Evolutionary conservation across 208 protist genomes (phyloP).

Genomic region (Kentomonas sorsogonicus): DNA sequence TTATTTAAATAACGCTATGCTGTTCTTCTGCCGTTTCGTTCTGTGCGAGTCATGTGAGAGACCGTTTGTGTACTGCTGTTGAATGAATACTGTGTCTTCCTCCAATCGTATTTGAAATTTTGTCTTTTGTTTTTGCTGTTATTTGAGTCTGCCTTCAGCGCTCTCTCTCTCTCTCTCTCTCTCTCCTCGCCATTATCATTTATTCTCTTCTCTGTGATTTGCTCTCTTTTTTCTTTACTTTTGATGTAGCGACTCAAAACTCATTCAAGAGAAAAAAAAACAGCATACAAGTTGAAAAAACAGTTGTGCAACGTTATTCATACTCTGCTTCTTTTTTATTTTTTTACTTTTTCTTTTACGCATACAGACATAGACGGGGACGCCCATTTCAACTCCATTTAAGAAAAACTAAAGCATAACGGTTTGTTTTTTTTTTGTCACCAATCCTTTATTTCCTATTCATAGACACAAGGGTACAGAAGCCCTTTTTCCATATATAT

Average conservation of each 20-base stretch:
- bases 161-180: conserved; percentile 11
- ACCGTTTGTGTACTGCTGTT: too few relatives aligned
- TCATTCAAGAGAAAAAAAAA: not conserved
- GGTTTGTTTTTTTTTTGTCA: not conserved
- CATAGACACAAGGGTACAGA: not conserved
- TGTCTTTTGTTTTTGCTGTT: too few relatives aligned
- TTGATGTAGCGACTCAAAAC: not conserved
- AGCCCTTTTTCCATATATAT: too few relatives aligned
- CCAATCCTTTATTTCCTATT: not conserved
- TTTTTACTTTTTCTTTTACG: not conserved
- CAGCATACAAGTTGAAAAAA: conserved; percentile 8
- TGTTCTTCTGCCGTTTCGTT: too few relatives aligned
- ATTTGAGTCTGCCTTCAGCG: too few relatives aligned
- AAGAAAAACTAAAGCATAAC: too few relatives aligned
- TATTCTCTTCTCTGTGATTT: conserved; percentile 6
- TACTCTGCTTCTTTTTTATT: too few relatives aligned
- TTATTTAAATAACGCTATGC: too few relatives aligned
- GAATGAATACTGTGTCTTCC: too few relatives aligned
- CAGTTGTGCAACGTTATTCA: not conserved
- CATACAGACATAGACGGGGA: not conserved
- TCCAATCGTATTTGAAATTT: too few relatives aligned
- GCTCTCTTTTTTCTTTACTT: conserved; percentile 15
- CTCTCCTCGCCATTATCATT: conserved; percentile 8
- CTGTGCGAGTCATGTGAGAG: too few relatives aligned
- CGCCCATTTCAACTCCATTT: not conserved